Percentiles rank a stretch among this genome's conserved stretches.
Conservation (phyloP, 2,329 filamentous ascomycete genomes). For the Epichloe baconii region DNA sequence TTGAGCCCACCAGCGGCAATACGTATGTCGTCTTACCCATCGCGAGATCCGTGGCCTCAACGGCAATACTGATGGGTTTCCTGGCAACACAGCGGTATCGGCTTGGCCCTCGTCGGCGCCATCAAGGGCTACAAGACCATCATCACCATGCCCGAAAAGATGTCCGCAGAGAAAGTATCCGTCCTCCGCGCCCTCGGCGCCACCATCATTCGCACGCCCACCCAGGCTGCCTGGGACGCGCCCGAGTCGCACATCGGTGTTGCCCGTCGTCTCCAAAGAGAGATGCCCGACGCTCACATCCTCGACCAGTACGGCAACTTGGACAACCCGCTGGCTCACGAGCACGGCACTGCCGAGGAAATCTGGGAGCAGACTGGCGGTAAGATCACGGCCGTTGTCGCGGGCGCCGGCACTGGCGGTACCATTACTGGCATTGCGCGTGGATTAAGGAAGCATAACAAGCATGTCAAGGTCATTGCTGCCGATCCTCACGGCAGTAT, state of each 20-base stretch:
- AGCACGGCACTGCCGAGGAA: slow-evolving; percentile 88
- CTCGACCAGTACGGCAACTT: slow-evolving; percentile 88
- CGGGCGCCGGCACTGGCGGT: slow-evolving; percentile 87
- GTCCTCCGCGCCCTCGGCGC: slow-evolving; percentile 88
- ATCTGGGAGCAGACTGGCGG: slow-evolving; percentile 87
- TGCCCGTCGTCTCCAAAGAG: slow-evolving; percentile 76
- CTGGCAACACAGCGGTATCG: slow-evolving; percentile 52
- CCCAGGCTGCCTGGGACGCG: slow-evolving; percentile 84
- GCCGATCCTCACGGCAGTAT: slow-evolving; percentile 91
- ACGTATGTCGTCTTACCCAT: slow-evolving; percentile 36
- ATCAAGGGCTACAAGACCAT: slow-evolving; percentile 98
- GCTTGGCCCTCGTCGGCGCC: slow-evolving; percentile 81
- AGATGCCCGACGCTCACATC: slow-evolving; percentile 94
- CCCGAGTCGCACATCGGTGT: slow-evolving; percentile 97
- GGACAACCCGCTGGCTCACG: slow-evolving; percentile 89
- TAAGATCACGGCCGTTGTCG: slow-evolving; percentile 69
- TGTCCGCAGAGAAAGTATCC: slow-evolving; percentile 96
- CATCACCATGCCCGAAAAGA: slow-evolving; percentile 97
- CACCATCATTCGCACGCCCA: slow-evolving; percentile 95
- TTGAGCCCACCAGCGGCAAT: slow-evolving; percentile 96
- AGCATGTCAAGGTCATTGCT: slow-evolving; percentile 74
- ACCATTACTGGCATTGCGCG: slow-evolving; percentile 83
- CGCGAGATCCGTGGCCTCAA: not conserved
- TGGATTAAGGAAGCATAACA: slow-evolving; percentile 78
- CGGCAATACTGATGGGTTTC: not conserved